Evolutionary conservation across 2,329 filamentous ascomycete genomes (phyloP).

Genomic region (Alternaria atra): DNA sequence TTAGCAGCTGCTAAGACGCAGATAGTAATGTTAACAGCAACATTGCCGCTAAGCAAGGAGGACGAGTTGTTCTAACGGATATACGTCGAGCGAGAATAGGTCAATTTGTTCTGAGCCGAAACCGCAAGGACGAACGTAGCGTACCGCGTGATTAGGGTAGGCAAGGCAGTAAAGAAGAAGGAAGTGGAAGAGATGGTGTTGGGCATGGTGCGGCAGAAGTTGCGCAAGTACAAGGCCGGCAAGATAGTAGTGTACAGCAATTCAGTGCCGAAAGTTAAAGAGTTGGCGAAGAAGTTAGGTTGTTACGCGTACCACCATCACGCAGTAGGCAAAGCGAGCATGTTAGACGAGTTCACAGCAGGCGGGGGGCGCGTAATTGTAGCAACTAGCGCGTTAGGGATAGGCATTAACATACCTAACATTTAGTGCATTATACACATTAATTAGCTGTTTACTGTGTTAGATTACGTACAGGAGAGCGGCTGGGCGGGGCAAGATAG

Average conservation of each 20-base stretch:
- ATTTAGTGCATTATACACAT: conserved; percentile 12
- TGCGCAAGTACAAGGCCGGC: no score
- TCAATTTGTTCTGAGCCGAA: neutral
- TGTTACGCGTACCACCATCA: no score
- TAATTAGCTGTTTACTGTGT: conserved; percentile 6
- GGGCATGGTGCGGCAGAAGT: no score
- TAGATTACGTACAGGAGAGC: conserved; percentile 20
- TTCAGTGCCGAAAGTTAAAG: no score
- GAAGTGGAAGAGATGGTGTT: no score
- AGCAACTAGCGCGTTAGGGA: conserved; percentile 8
- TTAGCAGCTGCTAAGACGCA: conserved; percentile 23
- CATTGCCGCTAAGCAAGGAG: conserved; percentile 28
- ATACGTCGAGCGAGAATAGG: conserved; percentile 15
- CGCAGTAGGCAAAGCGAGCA: no score
- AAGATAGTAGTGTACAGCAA: no score
- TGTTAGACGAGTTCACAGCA: no score
- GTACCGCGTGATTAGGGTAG: conserved; percentile 2
- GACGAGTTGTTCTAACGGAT: conserved; percentile 21
- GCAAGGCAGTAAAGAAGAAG: no score
- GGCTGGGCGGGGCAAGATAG: conserved; percentile 9
- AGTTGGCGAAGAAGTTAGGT: no score
- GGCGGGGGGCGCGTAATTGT: no score
- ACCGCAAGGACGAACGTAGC: conserved; percentile 15
- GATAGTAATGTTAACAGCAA: conserved; percentile 35
- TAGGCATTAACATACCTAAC: conserved; percentile 18